Evolutionary conservation across 192 early-diverging fungal species (phyloP), one percentile per base, ranked within the genome.

Genomic region (Coemansia sp.): DNA sequence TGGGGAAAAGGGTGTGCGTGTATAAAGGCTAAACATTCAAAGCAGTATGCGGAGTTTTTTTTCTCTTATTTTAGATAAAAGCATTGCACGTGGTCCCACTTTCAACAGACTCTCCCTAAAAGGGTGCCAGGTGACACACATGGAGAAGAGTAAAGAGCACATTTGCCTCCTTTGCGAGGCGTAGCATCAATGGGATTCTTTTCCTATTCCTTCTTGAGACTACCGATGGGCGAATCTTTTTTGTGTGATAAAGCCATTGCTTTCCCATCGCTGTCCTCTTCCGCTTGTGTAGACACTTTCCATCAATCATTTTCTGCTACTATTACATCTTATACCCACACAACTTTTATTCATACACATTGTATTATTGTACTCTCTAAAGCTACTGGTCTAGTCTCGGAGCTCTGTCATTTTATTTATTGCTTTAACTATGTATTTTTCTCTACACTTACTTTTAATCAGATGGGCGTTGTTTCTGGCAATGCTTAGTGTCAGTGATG

Each of bases 401-500:
- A 33, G 16, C 31, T 11, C 22, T 27, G n/a, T 27, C 9, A 20
- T 9, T 54, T 54, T 33, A 27, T 27, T 31, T 55, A 24, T 55
- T 55, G 6, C 8, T 13, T 16, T 7, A 15, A 34, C 31, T 59
- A 33, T 59, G 29, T 4, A 34, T 59, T 34, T 33, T 18, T 34
- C 31, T 12, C 55, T 33, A 33, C 55, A 15, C 2, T 18, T 59
- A 0, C 4, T 34, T 34, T 31, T 36, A 6, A 24, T 31, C 2
- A 31, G 52, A 15, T 55, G 52, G 22, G 27, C 31, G 31, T 15
- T 59, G 16, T 18, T 59, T 33, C 16, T 34, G 33, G 55, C 55
- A 12, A 59, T 59, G 55, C 16, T 59, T n/a, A 13, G 55, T 1
- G 16, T 34, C n/a, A 63, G 47, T 27, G n/a, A 51, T 51, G 75